Percentiles rank a stretch among this genome's conserved stretches.
Evolutionary conservation across 2,329 filamentous ascomycete genomes (phyloP).

Genomic region (Penicillium fuscoglaucum): DNA sequence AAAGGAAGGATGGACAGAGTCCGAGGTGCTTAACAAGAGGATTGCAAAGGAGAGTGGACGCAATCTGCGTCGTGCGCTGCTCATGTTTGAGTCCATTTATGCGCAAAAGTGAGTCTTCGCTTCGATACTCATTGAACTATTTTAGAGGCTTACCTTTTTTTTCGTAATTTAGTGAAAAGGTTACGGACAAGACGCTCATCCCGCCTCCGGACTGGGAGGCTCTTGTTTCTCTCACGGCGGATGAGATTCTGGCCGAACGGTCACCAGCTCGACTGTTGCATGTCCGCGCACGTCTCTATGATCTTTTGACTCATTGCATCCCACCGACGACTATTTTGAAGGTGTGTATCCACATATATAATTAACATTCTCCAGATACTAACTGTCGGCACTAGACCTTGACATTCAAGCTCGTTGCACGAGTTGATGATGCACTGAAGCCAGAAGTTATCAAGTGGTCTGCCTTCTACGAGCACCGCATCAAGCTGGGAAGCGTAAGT

Average conservation of each 20-base stretch:
- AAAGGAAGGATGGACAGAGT: slow-evolving; percentile 80
- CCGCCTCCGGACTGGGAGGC: slow-evolving; percentile 97
- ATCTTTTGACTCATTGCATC: slow-evolving; percentile 95
- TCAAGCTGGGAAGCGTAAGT: slow-evolving; percentile 73
- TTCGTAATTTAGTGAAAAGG: slow-evolving; percentile 68
- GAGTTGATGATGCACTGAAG: slow-evolving; percentile 86
- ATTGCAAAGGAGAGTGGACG: slow-evolving; percentile 89
- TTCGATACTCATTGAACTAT: not conserved
- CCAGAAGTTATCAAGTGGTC: slow-evolving; percentile 93
- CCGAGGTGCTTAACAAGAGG: slow-evolving; percentile 72
- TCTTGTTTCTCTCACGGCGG: slow-evolving; percentile 83
- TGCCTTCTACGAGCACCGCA: slow-evolving; percentile 94
- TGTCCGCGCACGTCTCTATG: slow-evolving; percentile 92
- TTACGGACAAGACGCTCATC: slow-evolving; percentile 82
- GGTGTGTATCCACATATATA: slow-evolving; percentile 36
- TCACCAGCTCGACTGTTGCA: slow-evolving; percentile 85
- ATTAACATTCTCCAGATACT: not conserved
- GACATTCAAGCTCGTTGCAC: slow-evolving; percentile 85
- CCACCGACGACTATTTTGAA: slow-evolving; percentile 92
- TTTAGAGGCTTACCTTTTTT: slow-evolving; percentile 8
- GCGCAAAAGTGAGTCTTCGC: slow-evolving; percentile 79
- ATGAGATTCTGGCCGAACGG: slow-evolving; percentile 89
- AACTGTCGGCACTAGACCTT: slow-evolving; percentile 57
- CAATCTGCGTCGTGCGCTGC: slow-evolving; percentile 81
- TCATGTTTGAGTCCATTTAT: slow-evolving; percentile 97